These are phyloP conservation scores for Colletotrichum musae DNA, from an alignment of 2,329 filamentous ascomycete genomes.

Conservation along the genomic window DNA sequence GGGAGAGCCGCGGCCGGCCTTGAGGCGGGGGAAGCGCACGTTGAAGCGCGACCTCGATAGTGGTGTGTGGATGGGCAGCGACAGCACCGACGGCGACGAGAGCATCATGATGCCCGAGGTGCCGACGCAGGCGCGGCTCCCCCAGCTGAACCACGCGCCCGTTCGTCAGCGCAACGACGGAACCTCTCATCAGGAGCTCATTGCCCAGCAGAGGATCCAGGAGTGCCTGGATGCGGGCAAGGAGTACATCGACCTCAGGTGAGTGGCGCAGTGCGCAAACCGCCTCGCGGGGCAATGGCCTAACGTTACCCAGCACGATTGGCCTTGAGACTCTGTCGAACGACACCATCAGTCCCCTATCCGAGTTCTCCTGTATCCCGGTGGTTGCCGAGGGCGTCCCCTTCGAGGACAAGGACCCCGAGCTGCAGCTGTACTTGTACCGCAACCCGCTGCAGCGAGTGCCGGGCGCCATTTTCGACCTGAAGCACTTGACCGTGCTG, in stretches of 20 bases:
- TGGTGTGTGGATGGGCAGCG: slow-evolving; percentile 78
- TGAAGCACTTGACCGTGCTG: slow-evolving; percentile 74
- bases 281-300: background rate
- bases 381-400: slow-evolving; percentile 69
- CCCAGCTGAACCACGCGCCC: slow-evolving; percentile 53
- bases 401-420: slow-evolving; percentile 71
- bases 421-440: slow-evolving; percentile 73
- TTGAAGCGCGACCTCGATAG: slow-evolving; percentile 76
- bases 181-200: slow-evolving; percentile 58
- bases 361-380: slow-evolving; percentile 68
- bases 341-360: slow-evolving; percentile 69
- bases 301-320: slow-evolving; percentile 52
- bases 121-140: slow-evolving; percentile 53
- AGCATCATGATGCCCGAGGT: slow-evolving; percentile 50
- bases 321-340: slow-evolving; percentile 69
- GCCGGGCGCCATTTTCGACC: slow-evolving; percentile 72
- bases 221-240: slow-evolving; percentile 70
- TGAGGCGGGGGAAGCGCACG: slow-evolving; percentile 64
- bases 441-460: slow-evolving; percentile 70
- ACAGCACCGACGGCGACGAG: slow-evolving; percentile 64
- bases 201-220: slow-evolving; percentile 63
- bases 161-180: slow-evolving; percentile 44
- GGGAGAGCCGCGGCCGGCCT: slow-evolving; percentile 54
- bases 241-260: slow-evolving; percentile 75
- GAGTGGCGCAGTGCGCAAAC: slow-evolving; percentile 47